Evolutionary conservation across 441 rosid genomes (phyloP), one percentile per base, ranked within the genome.

Genomic region (Populus hybrid): DNA sequence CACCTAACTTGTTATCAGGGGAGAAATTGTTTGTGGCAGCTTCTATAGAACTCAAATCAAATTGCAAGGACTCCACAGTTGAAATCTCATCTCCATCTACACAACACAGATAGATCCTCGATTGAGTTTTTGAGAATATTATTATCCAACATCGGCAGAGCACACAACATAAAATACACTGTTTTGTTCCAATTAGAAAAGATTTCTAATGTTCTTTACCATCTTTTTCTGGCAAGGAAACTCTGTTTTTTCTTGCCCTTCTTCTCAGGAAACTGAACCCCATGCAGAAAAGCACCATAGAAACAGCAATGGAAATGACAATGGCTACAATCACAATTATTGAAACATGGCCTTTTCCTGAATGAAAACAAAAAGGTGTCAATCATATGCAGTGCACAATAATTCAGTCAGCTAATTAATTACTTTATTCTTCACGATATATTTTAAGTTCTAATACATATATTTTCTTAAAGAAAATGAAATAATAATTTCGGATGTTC

Each of bases 21-120:
- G 92, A 76, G 42, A 92, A 92, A 42, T 86, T 82, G 3, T 83
- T 36, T 0, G 97, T 92, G 8, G 97, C 98, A 4, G 65, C 76
- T 64, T 81, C 85, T 18, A 94, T 73, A 32, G 85, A 75, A 34
- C 72, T 78, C 69, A 90, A 83, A 78, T 84, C 88, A 71, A 88
- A 82, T 63, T 86, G 92, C 69, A 83, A 61, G 12, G 91, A 82
- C 72, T 86, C 84, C 34, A 76, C 81, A 30, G 79, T 57, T 57
- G 83, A 34, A 71, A 84, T 77, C 50, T 74, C 84, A 69, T 80
- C 76, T 38, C 10, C 86, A 79, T n/a, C 89, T 86, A 66, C 9
- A 19, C 9, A 30, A 19, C 24, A 10, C n/a, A 74, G 35, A n/a
- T 0, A 24, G 3, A 65, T 6, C 21, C 2, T 35, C 24, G 1